Percentiles rank a stretch among this genome's conserved stretches.
Conservation (phyloP, 2,329 filamentous ascomycete species). For the Ophiostoma fasciatum region DNA sequence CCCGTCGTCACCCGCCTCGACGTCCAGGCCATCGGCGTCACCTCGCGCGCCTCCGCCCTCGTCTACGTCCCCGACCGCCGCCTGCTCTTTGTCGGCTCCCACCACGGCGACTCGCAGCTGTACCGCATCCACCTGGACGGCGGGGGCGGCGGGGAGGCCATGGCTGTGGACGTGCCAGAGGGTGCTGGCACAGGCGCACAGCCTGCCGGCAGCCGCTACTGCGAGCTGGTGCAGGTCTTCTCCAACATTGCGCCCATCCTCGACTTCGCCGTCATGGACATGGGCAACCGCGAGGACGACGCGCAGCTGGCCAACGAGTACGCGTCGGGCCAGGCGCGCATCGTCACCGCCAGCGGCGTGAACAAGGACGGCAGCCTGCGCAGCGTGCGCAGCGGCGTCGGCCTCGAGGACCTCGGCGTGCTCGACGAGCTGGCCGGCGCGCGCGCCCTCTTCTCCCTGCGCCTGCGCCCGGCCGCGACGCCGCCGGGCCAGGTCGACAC, state of each 20-base stretch:
- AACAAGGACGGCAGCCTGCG: slow-evolving; percentile 78
- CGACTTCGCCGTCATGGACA: slow-evolving; percentile 92
- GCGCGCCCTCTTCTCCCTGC: slow-evolving; percentile 56
- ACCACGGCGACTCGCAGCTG: slow-evolving; percentile 84
- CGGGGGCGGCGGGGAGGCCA: not conserved
- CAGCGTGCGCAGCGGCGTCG: slow-evolving; percentile 86
- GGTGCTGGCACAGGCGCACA: too few relatives aligned
- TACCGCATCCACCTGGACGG: slow-evolving; percentile 45
- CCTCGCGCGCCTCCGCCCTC: slow-evolving; percentile 61
- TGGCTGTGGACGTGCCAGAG: too few relatives aligned
- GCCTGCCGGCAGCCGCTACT: slow-evolving; percentile 16
- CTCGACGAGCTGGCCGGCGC: slow-evolving; percentile 65
- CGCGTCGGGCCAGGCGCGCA: slow-evolving; percentile 83
- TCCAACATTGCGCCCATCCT: slow-evolving; percentile 78
- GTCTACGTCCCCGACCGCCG: slow-evolving; percentile 62
- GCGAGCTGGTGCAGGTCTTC: slow-evolving; percentile 59
- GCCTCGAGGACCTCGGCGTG: slow-evolving; percentile 73
- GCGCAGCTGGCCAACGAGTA: slow-evolving; percentile 69
- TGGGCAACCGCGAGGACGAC: slow-evolving; percentile 72
- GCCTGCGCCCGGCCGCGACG: slow-evolving; percentile 15
- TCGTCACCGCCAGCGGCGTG: slow-evolving; percentile 85
- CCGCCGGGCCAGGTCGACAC: slow-evolving; percentile 38
- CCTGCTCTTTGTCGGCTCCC: slow-evolving; percentile 74
- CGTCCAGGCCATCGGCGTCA: slow-evolving; percentile 47
- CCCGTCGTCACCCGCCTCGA: slow-evolving; percentile 59